Conservation (phyloP, 2,329 filamentous ascomycete genomes). For the Aspergillus proliferans region DNA sequence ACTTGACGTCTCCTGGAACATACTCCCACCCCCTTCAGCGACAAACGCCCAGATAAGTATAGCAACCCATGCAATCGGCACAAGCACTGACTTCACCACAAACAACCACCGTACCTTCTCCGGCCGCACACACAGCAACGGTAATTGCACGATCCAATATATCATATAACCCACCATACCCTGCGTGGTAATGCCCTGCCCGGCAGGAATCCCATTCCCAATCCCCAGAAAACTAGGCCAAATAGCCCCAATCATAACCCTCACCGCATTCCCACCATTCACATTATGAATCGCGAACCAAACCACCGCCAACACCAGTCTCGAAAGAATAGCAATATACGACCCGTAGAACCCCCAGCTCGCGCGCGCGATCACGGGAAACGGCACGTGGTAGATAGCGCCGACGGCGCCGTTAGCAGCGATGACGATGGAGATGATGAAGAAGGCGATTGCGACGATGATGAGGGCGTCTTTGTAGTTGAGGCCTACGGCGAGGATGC, state of each 20-base stretch:
- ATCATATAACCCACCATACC: constrained; percentile 42
- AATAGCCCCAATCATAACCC: constrained; percentile 50
- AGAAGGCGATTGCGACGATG: constrained; percentile 48
- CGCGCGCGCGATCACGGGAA: constrained; percentile 51
- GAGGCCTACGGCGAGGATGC: constrained; percentile 47
- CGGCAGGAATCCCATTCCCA: constrained; percentile 34
- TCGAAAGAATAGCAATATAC: constrained; percentile 49
- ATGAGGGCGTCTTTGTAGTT: constrained; percentile 46
- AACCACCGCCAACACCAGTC: constrained; percentile 51
- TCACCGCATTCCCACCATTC: constrained; percentile 53
- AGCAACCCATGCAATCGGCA: constrained; percentile 56
- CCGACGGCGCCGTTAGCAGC: constrained; percentile 54
- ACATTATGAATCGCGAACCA: constrained; percentile 63
- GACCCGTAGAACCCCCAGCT: constrained; percentile 55
- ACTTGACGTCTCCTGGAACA: constrained; percentile 37
- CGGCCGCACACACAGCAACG: constrained; percentile 40
- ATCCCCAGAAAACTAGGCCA: constrained; percentile 37
- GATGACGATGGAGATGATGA: constrained; percentile 55
- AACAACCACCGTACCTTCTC: constrained; percentile 36
- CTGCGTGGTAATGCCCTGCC: constrained; percentile 41
- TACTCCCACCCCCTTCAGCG: constrained; percentile 45
- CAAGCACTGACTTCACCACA: constrained; percentile 34
- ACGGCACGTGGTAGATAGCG: constrained; percentile 48
- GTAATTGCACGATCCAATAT: constrained; percentile 42
- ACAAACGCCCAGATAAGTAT: constrained; percentile 59